Evolutionary conservation across 2,329 filamentous ascomycete species (phyloP), one percentile per base, ranked within the genome.

Genomic region (Colletotrichum shisoi): DNA sequence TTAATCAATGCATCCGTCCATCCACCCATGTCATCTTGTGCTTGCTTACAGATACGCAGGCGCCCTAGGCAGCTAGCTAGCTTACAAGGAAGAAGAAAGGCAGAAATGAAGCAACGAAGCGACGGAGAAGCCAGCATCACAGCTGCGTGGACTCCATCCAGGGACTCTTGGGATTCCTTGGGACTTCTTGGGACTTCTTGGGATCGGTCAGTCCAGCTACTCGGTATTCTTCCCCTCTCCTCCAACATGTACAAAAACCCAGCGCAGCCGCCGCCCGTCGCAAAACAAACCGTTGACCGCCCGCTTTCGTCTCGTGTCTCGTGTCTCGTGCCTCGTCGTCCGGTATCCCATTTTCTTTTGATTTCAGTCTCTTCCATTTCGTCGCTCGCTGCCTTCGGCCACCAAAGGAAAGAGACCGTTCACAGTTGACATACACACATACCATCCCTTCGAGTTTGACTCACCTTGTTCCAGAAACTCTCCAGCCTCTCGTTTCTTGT

Each of bases 401-500:
- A 31, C 27, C 27, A 31, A 31, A 8, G 27, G 27, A 51, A 34
- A 34, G 4, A 11, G 17, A 13, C 27, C 34, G 17, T 34, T 51
- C 27, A 5, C 48, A 27, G 4, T 27, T 27, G 24, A 27, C 24
- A 27, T 27, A 27, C 24, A 27, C 24, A 27, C 24, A 27, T 27
- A 27, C 24, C 24, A 27, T 21, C 15, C 34, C 27, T 51, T 51
- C 3, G 24, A 4, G 27, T 8, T 34, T n/a, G 48, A 19, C 3
- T 19, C 54, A 59, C 11, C 15, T 53, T 53, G 27, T 51, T 42
- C 34, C 9, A 42, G 21, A 21, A 31, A 48, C 40, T 39, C 27
- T 34, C 62, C 62, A 63, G 62, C 62, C 62, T 63, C 62, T 52
- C 39, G 54, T 63, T 63, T 46, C 19, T 56, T 46, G 39, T 39